Percentiles rank a stretch among this genome's conserved stretches.
phyloP scores from a whole-genome alignment of 495 filamentous ascomycete genomes.

The Thozetella sp. region DNA sequence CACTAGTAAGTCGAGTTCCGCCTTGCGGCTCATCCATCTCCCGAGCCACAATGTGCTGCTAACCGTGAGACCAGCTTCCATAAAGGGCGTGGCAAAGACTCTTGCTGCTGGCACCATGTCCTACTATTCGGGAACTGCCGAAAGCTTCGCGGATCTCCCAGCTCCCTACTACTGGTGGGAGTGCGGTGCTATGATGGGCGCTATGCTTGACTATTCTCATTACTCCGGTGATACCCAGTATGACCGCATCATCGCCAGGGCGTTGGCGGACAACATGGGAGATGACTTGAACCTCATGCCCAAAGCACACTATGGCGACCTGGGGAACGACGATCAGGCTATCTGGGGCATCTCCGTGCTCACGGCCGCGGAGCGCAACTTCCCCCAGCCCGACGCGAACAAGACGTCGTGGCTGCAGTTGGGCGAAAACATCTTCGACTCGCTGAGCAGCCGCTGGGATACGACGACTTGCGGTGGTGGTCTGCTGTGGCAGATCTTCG shows the following conservation, averaged over 20 bases:
- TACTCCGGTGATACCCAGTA: slow-evolving; percentile 77
- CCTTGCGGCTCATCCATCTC: slow-evolving; percentile 3
- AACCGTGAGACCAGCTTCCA: slow-evolving; percentile 39
- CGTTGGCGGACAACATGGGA: slow-evolving; percentile 64
- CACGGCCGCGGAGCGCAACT: slow-evolving; percentile 72
- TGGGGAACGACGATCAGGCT: slow-evolving; percentile 76
- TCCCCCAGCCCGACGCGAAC: slow-evolving; percentile 58
- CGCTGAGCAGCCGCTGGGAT: slow-evolving; percentile 67
- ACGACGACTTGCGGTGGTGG: slow-evolving; percentile 67
- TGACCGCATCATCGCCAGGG: slow-evolving; percentile 69
- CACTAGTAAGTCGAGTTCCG: slow-evolving; percentile 25
- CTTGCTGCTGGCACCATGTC: slow-evolving; percentile 55
- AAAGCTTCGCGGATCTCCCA: slow-evolving; percentile 65
- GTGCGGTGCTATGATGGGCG: slow-evolving; percentile 70
- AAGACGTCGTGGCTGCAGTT: slow-evolving; percentile 66
- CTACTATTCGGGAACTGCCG: slow-evolving; percentile 66
- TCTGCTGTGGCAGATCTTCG: slow-evolving; percentile 83
- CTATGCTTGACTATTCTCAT: slow-evolving; percentile 82
- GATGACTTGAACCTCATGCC: slow-evolving; percentile 63
- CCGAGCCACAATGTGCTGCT: slow-evolving; percentile 5
- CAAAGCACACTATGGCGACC: slow-evolving; percentile 36
- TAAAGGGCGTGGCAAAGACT: slow-evolving; percentile 47
- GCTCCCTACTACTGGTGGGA: slow-evolving; percentile 84
- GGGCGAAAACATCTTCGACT: slow-evolving; percentile 43
- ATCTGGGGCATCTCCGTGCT: slow-evolving; percentile 81